Base-by-base conservation (phyloP, 2,329 filamentous ascomycete species). In the Verticillium albo-atrum region DNA sequence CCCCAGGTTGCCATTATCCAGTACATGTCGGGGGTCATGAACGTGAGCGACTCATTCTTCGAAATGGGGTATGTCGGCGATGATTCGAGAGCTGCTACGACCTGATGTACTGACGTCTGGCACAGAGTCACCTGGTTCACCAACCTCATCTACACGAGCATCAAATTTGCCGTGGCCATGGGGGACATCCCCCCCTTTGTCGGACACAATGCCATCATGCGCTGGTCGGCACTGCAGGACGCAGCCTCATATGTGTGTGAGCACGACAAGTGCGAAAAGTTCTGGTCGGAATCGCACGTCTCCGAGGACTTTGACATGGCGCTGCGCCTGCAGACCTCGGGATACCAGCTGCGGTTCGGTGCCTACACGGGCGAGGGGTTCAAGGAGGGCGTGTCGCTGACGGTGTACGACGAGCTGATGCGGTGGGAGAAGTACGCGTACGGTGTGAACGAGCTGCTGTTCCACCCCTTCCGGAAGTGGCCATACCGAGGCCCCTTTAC, bases 221-320 rank as follows among this genome's bases (percentile, higher is more conserved):
- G 89, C 25, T 92, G 89, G 89, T 68, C 68, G 58, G 72, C 74
- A 15, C 62, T 75, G 26, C 74, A 75, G 58, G 70, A 74, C 34
- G 71, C 72, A 6, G 68, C 69, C 2, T 57, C 62, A 10, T 63
- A 65, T 53, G 30, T 65, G 23, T 71, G 75, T 56, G 82, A 82
- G 51, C 77, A 84, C 60, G 84, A 85, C 57, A 82, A 81, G 15
- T 80, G 85, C 63, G 82, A 85, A 10, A 85, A 87, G 65, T 91
- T 85, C 74, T 92, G 89, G 89, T 90, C 88, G 7, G 89, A 92
- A 70, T 80, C 79, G 6, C 88, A 89, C 65, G 89, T 92, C 0
- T 91, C 88, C 0, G 89, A 92, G 62, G 89, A 92, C 66, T 92
- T 92, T 59, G 89, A 92, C 62, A 89, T 91, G 74, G 83, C 87